Base-by-base conservation (phyloP, 2,329 filamentous ascomycete genomes). In the Fusarium transvaalense region DNA sequence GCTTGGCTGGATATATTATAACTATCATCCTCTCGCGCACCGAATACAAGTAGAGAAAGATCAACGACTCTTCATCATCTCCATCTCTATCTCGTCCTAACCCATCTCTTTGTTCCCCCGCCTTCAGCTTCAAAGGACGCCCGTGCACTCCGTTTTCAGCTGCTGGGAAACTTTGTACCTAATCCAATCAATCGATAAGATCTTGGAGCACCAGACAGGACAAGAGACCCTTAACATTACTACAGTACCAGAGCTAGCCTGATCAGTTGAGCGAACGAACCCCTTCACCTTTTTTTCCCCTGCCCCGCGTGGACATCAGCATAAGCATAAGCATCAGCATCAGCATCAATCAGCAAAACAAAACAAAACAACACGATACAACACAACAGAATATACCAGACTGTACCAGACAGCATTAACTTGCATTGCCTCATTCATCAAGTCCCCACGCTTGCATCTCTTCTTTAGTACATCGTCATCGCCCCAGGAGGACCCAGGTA, bases 291-390 rank as follows among this genome's bases (percentile, higher is more conserved):
- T 51, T 29, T 56, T 46, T 29, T 29, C 10, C 29, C 27, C 27
- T 69, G 66, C 67, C 67, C 63, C 67, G 59, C 67, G 66, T 67
- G 59, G 61, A 48, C 56, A 61, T 38, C 32, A 47, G 45, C 59
- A 60, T 54, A 57, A 57, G 52, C 64, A 56, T 53, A 53, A 52
- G 48, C 64, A 51, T 43, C 52, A 59, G 27, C 56, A 62, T 47
- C 64, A 59, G 23, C 64, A 64, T 51, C 54, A 58, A 57, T 51
- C 45, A 64, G 45, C 38, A 58, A 25, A 35, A 19, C 42, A 31
- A 19, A 5, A 29, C 5, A 29, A 29, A 5, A 29, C 42, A 45
- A 21, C 34, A n/a, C 8, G n/a, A n/a, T n/a, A n/a, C n/a, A n/a
- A n/a, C 34, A 35, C 15, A 39, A 19, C 42, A 43, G 41, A 45